These are phyloP conservation scores for Tricholoma saponaceum DNA, from an alignment of 768 basidiomycete species.

Conservation along the genomic window DNA sequence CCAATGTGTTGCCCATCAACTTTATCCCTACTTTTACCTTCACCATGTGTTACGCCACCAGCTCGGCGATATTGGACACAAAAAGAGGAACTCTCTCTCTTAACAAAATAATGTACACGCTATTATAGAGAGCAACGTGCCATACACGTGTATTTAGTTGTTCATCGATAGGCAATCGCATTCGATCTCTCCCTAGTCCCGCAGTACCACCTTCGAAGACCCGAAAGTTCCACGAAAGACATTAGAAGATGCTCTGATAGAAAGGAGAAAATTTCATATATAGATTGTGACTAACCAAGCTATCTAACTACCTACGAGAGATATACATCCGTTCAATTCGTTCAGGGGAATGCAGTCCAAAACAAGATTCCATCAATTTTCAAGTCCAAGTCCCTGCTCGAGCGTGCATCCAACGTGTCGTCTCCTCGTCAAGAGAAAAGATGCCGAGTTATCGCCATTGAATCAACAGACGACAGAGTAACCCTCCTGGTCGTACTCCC, in stretches of 20 bases:
- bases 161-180: conserved; percentile 21
- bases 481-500: conserved; percentile 8
- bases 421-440: conserved; percentile 14
- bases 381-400: conserved; percentile 6
- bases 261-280: conserved; percentile 5
- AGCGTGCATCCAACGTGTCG: conserved; percentile 5
- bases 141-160: conserved; percentile 20
- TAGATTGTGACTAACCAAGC: conserved; percentile 10
- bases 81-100: not conserved
- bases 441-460: conserved; percentile 2
- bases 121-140: conserved; percentile 18
- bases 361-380: conserved; percentile 12
- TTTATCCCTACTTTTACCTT: conserved; percentile 7
- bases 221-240: conserved; percentile 2
- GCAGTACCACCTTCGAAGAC: conserved; percentile 1
- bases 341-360: conserved; percentile 6
- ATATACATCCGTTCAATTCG: conserved; percentile 6
- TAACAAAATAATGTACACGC: not conserved
- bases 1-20: conserved; percentile 7
- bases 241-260: not conserved
- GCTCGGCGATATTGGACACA: not conserved
- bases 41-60: conserved; percentile 5
- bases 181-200: conserved; percentile 2
- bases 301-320: conserved; percentile 8
- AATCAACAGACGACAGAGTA: conserved; percentile 9